Evolutionary conservation across 1,139 yeast species (phyloP).

Genomic region (Diutina pseudorugosa): DNA sequence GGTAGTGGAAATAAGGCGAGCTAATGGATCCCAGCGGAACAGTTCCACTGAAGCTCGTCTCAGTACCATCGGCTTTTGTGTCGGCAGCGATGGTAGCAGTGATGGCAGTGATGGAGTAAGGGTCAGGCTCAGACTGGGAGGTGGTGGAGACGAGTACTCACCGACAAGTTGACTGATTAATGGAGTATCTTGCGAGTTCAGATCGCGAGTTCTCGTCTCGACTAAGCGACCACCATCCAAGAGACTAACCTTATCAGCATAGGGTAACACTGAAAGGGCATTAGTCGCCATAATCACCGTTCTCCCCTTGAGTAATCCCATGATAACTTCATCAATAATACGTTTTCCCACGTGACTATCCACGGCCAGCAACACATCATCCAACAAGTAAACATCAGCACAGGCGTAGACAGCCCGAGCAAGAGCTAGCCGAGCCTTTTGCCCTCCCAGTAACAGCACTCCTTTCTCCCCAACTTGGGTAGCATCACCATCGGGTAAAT

Average conservation of each 20-base stretch:
- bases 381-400: background rate
- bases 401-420: background rate
- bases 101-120: background rate
- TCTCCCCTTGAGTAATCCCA: slow-evolving; percentile 11
- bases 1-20: background rate
- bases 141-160: slow-evolving; percentile 4
- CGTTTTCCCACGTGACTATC: background rate
- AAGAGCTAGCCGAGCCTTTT: slow-evolving; percentile 1
- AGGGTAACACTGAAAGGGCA: slow-evolving; percentile 21
- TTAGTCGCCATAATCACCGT: slow-evolving; percentile 28
- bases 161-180: slow-evolving; percentile 14
- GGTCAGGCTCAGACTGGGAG: background rate
- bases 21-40: background rate
- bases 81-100: too few relatives aligned
- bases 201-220: slow-evolving; percentile 11
- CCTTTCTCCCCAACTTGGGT: slow-evolving; percentile 1
- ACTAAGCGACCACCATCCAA: slow-evolving; percentile 16
- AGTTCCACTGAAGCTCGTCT: slow-evolving; percentile 8
- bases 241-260: slow-evolving; percentile 18
- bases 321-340: background rate
- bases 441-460: slow-evolving; percentile 2
- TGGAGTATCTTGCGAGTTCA: slow-evolving; percentile 12
- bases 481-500: background rate
- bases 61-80: slow-evolving; percentile 7
- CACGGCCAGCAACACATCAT: slow-evolving; percentile 3